Conservation (phyloP, 73 alveolate genomes). For the Vitrella brassicaformis region DNA sequence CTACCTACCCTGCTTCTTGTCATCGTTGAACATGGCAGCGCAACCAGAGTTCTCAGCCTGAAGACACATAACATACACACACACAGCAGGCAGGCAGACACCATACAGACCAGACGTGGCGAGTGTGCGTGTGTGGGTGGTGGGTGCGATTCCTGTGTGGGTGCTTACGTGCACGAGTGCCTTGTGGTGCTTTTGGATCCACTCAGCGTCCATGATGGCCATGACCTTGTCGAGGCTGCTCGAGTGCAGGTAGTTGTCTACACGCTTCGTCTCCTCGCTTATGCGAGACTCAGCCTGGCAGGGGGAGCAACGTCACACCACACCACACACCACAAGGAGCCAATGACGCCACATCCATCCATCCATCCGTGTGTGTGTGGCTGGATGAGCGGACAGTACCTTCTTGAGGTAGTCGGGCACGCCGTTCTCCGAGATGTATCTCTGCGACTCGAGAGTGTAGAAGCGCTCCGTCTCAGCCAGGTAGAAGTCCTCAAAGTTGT, state of each 20-base stretch:
- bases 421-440: slow-evolving; percentile 34
- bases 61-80: too few relatives aligned
- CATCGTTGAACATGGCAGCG: slow-evolving; percentile 13
- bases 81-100: too few relatives aligned
- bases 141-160: too few relatives aligned
- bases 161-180: not conserved
- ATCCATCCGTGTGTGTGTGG: not conserved
- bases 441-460: slow-evolving; percentile 39
- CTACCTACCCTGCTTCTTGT: slow-evolving; percentile 19
- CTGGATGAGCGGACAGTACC: too few relatives aligned
- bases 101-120: too few relatives aligned
- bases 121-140: too few relatives aligned
- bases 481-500: slow-evolving; percentile 35
- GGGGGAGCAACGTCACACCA: not conserved
- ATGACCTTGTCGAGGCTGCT: slow-evolving; percentile 19
- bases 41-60: slow-evolving; percentile 31
- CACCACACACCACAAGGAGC: not conserved
- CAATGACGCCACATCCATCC: not conserved
- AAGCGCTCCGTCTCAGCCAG: slow-evolving; percentile 16
- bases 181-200: not conserved
- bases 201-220: not conserved
- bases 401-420: slow-evolving; percentile 46
- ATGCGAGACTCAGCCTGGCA: slow-evolving; percentile 48
- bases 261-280: slow-evolving; percentile 55
- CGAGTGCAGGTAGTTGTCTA: slow-evolving; percentile 22